Conservation (phyloP, 2,329 filamentous ascomycete genomes). For the Lachnellula cervina region DNA sequence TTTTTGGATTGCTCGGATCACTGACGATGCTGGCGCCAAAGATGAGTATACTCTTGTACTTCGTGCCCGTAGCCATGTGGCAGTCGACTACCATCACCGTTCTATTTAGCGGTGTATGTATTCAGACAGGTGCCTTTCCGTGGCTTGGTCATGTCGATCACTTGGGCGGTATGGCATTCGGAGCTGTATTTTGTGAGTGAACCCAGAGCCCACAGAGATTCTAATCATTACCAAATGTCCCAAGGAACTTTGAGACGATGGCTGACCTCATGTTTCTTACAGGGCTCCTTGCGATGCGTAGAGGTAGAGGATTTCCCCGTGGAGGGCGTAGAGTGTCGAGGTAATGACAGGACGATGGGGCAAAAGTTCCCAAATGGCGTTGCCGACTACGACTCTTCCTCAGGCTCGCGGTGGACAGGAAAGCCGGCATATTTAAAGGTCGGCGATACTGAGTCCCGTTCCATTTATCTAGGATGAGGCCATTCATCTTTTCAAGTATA, state of each 20-base stretch:
- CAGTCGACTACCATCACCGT: background rate
- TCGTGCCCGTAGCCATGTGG: conserved; percentile 14
- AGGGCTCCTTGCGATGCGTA: background rate
- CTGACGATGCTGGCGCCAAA: conserved; percentile 2
- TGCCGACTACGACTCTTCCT: too few species aligned
- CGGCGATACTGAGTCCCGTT: too few species aligned
- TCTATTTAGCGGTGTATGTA: conserved; percentile 5
- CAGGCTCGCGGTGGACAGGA: too few species aligned
- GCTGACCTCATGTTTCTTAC: background rate
- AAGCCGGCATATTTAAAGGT: too few species aligned
- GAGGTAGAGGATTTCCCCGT: background rate
- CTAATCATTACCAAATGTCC: too few species aligned
- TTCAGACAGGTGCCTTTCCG: conserved; percentile 6
- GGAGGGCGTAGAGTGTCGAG: background rate
- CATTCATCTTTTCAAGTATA: too few species aligned
- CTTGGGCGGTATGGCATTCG: conserved; percentile 11
- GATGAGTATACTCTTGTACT: background rate
- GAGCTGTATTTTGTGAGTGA: background rate
- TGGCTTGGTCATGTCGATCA: conserved; percentile 15
- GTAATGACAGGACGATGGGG: too few species aligned
- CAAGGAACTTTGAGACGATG: too few species aligned
- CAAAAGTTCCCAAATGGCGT: too few species aligned
- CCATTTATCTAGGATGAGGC: too few species aligned
- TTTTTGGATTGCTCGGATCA: conserved; percentile 9
- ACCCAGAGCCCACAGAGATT: background rate